A percentile compares a stretch with the other conserved stretches of the same genome.
Conservation (phyloP, 108 stramenopile species). For the Conticribra weissflogii region DNA sequence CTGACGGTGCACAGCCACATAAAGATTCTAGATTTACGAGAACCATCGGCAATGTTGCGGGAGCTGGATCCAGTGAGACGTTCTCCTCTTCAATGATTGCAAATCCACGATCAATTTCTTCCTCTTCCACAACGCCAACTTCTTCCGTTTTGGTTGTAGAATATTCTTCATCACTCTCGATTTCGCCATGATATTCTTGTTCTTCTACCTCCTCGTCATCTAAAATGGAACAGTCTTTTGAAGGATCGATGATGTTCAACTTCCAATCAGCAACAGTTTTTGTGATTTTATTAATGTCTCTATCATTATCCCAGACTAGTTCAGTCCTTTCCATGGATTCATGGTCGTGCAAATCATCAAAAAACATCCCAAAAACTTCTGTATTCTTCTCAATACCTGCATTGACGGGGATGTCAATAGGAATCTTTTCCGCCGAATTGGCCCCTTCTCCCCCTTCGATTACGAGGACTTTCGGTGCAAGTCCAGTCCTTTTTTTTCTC, state of each 20-base stretch:
- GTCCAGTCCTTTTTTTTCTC: constrained; percentile 19
- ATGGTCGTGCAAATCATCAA: constrained; percentile 12
- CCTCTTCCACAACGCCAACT: background rate
- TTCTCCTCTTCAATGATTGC: constrained; percentile 28
- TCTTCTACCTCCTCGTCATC: constrained; percentile 22
- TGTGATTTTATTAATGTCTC: background rate
- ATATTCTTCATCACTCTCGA: constrained; percentile 23
- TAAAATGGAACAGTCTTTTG: constrained; percentile 1
- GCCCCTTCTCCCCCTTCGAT: background rate
- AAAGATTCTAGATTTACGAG: constrained; percentile 52
- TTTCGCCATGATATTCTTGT: constrained; percentile 36
- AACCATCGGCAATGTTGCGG: constrained; percentile 38
- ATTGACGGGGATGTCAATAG: too few species aligned
- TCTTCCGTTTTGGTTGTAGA: constrained; percentile 3
- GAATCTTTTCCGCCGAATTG: background rate
- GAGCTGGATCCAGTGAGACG: constrained; percentile 37
- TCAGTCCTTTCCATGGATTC: too few species aligned
- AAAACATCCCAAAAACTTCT: constrained; percentile 1
- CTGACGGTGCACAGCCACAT: constrained; percentile 35
- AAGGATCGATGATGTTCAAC: background rate
- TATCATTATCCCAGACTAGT: constrained; percentile 8
- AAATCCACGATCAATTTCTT: constrained; percentile 9
- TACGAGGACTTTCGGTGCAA: background rate
- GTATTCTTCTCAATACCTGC: too few species aligned
- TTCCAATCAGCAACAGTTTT: constrained; percentile 14